Base-by-base conservation (phyloP, 129 eudicot species). In the Centrapalus pauciflorus region DNA sequence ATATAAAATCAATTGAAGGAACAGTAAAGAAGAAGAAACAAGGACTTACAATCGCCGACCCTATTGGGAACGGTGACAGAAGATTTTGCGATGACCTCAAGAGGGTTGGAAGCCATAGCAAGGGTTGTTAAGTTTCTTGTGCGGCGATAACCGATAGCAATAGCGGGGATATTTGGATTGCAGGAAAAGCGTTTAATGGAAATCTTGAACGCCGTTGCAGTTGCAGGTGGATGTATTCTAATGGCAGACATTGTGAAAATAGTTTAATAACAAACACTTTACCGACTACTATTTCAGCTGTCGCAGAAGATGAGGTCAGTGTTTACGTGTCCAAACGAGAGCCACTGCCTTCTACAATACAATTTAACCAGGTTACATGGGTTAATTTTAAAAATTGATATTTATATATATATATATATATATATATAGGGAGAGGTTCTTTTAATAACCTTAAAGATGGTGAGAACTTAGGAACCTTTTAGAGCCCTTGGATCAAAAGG, bases 21-120 rank as follows among this genome's bases (percentile, higher is more conserved):
- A 19, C 16, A 21, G 2, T 17, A 20, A 35, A 40, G 21, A 26
- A n/a, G 33, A 55, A 16, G 12, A 4, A 21, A 10, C 26, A 12
- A 33, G 13, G 4, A 68, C 87, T 74, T 83, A 93, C 98, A 93
- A 66, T 93, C 98, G 24, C 98, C 98, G 66, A 93, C 90, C 77
- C 55, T 80, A 79, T 86, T 88, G 50, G 96, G 96, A 20, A 67
- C 75, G 41, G 95, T 86, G 57, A 76, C 9, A n/a, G 98, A 88
- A 41, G 80, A 75, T 80, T 93, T 93, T 37, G 80, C 98, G 75
- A 95, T 86, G 77, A 93, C 83, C 73, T 93, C 83, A 48, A 93
- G 61, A 57, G 92, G 84, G 61, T 35, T 46, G 4, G 81, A 41
- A 19, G 95, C 14, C 90, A 87, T 77, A 26, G 82, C 70, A 7